A percentile compares a stretch with the other conserved stretches of the same genome.
Conservation (phyloP, 495 filamentous ascomycete genomes). For the Tuber borchii region DNA sequence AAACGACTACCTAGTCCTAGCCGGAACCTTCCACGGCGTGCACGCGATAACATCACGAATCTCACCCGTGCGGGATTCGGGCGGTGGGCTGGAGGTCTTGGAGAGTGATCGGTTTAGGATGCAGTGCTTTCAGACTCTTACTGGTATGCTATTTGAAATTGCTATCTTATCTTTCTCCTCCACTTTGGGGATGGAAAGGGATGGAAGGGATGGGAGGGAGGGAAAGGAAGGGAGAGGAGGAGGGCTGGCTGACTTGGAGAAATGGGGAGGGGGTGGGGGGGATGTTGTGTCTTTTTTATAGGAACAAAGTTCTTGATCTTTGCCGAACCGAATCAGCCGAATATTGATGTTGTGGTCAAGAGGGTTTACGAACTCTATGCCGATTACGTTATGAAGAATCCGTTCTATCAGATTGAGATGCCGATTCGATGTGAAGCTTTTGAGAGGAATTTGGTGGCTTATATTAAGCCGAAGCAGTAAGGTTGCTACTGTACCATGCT, state of each 20-base stretch:
- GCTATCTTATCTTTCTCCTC: too few relatives aligned
- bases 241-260: background rate
- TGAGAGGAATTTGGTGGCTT: slow-evolving; percentile 71
- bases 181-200: too few relatives aligned
- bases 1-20: slow-evolving; percentile 95
- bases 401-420: slow-evolving; percentile 97
- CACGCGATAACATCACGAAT: slow-evolving; percentile 86
- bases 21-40: slow-evolving; percentile 94
- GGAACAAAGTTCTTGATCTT: slow-evolving; percentile 94
- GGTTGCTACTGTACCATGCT: background rate
- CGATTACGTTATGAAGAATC: slow-evolving; percentile 99
- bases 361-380: slow-evolving; percentile 91
- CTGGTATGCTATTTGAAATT: slow-evolving; percentile 41
- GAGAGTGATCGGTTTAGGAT: slow-evolving; percentile 87
- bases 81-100: slow-evolving; percentile 71
- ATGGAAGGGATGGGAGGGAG: too few relatives aligned
- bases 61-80: slow-evolving; percentile 51
- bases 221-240: background rate
- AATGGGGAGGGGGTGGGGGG: background rate
- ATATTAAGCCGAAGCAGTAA: slow-evolving; percentile 53
- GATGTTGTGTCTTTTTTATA: background rate
- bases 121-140: slow-evolving; percentile 89
- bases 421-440: slow-evolving; percentile 90
- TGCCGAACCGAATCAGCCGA: slow-evolving; percentile 82
- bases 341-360: slow-evolving; percentile 71